These are phyloP conservation scores for Juncus inflexus DNA, from an alignment of 176 grass and related monocot species.

Conservation along the genomic window DNA sequence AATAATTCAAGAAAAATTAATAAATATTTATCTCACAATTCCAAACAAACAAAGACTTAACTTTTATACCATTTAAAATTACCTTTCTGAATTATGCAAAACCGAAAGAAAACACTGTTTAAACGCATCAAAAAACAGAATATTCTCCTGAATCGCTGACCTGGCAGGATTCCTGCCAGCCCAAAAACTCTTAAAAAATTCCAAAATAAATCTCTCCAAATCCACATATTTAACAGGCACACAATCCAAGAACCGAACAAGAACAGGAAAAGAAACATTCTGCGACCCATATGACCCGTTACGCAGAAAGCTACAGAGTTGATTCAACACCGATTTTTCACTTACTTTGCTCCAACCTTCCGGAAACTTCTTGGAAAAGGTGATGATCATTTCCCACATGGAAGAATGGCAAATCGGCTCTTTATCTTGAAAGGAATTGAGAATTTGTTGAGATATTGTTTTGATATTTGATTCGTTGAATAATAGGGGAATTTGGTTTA, in stretches of 20 bases:
- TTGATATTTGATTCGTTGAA: slow-evolving; percentile 79
- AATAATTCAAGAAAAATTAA: slow-evolving; percentile 6
- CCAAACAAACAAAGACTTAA: slow-evolving; percentile 29
- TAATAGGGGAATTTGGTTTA: slow-evolving; percentile 68
- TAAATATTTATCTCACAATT: slow-evolving; percentile 15
- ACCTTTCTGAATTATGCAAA: slow-evolving; percentile 67
- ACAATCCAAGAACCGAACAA: slow-evolving; percentile 77
- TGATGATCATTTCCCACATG: slow-evolving; percentile 82
- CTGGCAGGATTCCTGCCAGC: slow-evolving; percentile 67
- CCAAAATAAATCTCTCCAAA: slow-evolving; percentile 60
- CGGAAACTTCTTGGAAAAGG: slow-evolving; percentile 69
- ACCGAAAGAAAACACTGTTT: slow-evolving; percentile 71
- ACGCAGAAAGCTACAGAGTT: slow-evolving; percentile 72
- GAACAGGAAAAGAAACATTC: slow-evolving; percentile 58
- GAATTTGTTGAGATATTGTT: slow-evolving; percentile 53
- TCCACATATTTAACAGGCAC: slow-evolving; percentile 50
- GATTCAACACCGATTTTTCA: slow-evolving; percentile 58
- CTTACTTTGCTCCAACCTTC: slow-evolving; percentile 57
- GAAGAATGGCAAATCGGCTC: slow-evolving; percentile 69
- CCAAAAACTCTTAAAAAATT: slow-evolving; percentile 85
- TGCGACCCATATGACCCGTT: slow-evolving; percentile 96
- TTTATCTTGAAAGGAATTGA: slow-evolving; percentile 79
- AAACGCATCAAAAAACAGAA: slow-evolving; percentile 56
- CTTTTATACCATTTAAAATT: slow-evolving; percentile 14
- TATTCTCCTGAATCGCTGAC: slow-evolving; percentile 58